Conservation (phyloP, 768 basidiomycete genomes). For the Lactarius pseudohatsudake region DNA sequence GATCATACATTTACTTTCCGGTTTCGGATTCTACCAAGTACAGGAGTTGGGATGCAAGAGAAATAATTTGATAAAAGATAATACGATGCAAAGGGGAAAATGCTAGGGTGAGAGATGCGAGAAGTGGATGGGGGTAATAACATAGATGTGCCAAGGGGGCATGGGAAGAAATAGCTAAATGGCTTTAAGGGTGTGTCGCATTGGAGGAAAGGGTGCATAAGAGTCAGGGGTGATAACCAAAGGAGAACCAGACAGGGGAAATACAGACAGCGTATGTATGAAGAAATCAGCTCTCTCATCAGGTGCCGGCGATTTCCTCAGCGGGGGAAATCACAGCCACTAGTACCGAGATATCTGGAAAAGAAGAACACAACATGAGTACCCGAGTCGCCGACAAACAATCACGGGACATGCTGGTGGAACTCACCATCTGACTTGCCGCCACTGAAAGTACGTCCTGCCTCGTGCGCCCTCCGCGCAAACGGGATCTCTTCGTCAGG, state of each 20-base stretch:
- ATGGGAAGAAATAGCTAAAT: not conserved
- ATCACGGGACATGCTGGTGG: not conserved
- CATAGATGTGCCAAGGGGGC: not conserved
- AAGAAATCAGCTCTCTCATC: constrained; percentile 2
- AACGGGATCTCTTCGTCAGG: constrained; percentile 69
- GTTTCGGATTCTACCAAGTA: constrained; percentile 17
- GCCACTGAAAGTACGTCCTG: constrained; percentile 68
- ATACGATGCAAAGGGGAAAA: not conserved
- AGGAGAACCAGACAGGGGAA: not conserved
- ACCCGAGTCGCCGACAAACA: no score
- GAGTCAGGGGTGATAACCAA: not conserved
- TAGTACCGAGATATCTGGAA: constrained; percentile 63
- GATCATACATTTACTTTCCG: constrained; percentile 14
- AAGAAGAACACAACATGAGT: not conserved
- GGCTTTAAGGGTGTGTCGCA: constrained; percentile 6
- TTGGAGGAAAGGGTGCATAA: not conserved
- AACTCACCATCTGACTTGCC: constrained; percentile 82
- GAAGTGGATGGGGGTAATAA: not conserved
- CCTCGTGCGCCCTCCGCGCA: constrained; percentile 72
- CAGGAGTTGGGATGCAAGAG: constrained; percentile 7
- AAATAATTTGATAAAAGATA: constrained; percentile 18
- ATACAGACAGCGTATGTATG: not conserved
- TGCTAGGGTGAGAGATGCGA: not conserved
- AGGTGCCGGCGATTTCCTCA: constrained; percentile 12
- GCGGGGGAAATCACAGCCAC: constrained; percentile 63